phyloP scores from a whole-genome alignment of 2,329 filamentous ascomycete genomes.

The Aspergillus brasiliensis region DNA sequence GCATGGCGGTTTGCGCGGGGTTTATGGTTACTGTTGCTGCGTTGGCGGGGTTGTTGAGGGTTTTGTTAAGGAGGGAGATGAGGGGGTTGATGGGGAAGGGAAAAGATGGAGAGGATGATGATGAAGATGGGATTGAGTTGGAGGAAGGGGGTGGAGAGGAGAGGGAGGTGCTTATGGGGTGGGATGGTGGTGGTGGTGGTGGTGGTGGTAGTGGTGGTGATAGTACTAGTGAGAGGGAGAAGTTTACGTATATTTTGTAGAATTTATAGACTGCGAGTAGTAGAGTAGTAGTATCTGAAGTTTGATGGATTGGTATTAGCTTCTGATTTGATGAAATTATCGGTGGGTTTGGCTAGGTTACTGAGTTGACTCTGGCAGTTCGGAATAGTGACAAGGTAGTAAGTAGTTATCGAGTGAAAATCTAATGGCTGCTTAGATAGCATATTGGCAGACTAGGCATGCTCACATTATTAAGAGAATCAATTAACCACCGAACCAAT shows the following conservation, averaged over 20 bases:
- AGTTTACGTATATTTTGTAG: not conserved
- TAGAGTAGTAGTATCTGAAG: not conserved
- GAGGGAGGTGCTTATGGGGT: conserved; percentile 3
- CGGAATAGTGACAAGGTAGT: not conserved
- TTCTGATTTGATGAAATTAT: not conserved
- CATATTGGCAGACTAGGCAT: too few relatives aligned
- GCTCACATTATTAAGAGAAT: too few relatives aligned
- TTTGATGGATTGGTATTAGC: not conserved
- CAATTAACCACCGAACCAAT: too few relatives aligned
- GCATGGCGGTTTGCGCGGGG: conserved; percentile 64
- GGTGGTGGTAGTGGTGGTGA: not conserved
- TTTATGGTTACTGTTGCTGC: conserved; percentile 65
- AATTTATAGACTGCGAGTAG: not conserved
- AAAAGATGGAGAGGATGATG: not conserved
- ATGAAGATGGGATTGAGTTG: conserved; percentile 20
- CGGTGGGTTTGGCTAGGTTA: not conserved
- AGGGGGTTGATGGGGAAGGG: conserved; percentile 10
- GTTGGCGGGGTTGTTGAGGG: conserved; percentile 57
- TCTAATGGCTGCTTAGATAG: not conserved
- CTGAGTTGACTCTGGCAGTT: not conserved
- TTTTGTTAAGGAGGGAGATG: conserved; percentile 58
- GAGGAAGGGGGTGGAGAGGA: conserved; percentile 14
- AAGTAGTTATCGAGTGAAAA: not conserved
- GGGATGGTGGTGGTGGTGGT: not conserved
- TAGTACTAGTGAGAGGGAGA: not conserved